Conservation (phyloP, 768 basidiomycete species). For the Suillus subaureus region DNA sequence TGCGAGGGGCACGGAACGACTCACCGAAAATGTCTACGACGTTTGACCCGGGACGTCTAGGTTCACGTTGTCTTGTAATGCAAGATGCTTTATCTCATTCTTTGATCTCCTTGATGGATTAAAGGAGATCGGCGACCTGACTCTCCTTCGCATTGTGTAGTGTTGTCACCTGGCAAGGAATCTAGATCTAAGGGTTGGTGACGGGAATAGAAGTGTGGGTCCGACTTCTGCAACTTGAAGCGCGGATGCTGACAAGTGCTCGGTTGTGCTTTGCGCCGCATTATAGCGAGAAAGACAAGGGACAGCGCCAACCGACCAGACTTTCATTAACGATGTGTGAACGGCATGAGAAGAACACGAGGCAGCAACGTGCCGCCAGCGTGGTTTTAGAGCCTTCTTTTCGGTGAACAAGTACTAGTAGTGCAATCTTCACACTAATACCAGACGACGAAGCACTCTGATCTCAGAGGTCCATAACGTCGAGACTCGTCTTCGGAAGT, state of each 20-base stretch:
- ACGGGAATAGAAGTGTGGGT: conserved; percentile 5
- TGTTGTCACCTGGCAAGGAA: conserved; percentile 2
- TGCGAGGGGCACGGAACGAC: conserved; percentile 6
- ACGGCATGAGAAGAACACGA: conserved; percentile 28
- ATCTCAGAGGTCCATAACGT: neutral
- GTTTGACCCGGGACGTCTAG: conserved; percentile 10
- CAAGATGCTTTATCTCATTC: conserved; percentile 24
- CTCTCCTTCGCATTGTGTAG: conserved; percentile 4
- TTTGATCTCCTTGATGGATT: conserved; percentile 17
- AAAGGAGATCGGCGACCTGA: conserved; percentile 23
- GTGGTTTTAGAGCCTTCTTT: conserved; percentile 4
- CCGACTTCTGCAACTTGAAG: neutral
- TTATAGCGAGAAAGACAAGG: neutral
- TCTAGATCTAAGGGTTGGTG: conserved; percentile 2
- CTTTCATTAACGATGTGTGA: neutral
- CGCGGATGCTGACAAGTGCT: neutral
- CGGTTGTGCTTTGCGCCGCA: conserved; percentile 5
- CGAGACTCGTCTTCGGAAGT: neutral
- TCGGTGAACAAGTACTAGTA: neutral
- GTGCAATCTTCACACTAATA: neutral
- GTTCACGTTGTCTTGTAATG: conserved; percentile 17
- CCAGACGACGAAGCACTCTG: neutral
- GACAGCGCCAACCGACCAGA: neutral
- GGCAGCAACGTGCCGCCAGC: conserved; percentile 19
- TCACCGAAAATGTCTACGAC: conserved; percentile 1